Evolutionary conservation across 2,329 filamentous ascomycete genomes (phyloP), one percentile per base, ranked within the genome.

Genomic region (Talaromyces sp.): DNA sequence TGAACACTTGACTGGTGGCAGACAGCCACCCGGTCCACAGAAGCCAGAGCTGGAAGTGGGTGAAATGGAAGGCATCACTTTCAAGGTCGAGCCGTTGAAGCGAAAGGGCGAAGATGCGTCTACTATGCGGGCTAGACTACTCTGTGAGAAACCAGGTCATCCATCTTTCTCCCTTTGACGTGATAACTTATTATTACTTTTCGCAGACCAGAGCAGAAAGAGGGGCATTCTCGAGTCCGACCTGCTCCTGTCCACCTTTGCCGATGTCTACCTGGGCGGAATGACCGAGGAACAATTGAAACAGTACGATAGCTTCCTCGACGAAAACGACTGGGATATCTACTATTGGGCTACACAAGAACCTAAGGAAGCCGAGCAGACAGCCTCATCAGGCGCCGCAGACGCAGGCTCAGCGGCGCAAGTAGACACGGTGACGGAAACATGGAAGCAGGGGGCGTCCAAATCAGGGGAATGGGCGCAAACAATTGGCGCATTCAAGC

Each of bases 241-340:
- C 75, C 90, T 99, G 58, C 86, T 99, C 64, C 89, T 97, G 66
- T 96, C 91, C 62, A 99, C 94, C 66, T 99, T 99, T 74, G 94
- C 94, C 65, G 86, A 93, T 66, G 80, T 82, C 58, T 83, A 95
- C 76, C 87, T 99, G 24, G 80, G 82, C 50, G 79, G 79, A 63
- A 96, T 99, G 90, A 85, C 84, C 1, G 75, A 80, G 6, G 76
- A 81, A 56, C 89, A 95, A 72, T 86, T 97, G 67, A 77, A 84
- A 68, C 85, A 96, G 76, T 97, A 94, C 80, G 93, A 97, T 74
- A 80, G 83, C 29, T 95, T 99, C 80, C 86, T 99, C 60, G 94
- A 99, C 76, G 94, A 99, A 79, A 99, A 99, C 77, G 94, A 99
- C 80, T 99, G 94, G 94, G 94, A 99, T 74, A 97, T 99, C 63